Base-by-base conservation (phyloP, 805 yeast species). In the Cyberlindnera mycetangii region DNA sequence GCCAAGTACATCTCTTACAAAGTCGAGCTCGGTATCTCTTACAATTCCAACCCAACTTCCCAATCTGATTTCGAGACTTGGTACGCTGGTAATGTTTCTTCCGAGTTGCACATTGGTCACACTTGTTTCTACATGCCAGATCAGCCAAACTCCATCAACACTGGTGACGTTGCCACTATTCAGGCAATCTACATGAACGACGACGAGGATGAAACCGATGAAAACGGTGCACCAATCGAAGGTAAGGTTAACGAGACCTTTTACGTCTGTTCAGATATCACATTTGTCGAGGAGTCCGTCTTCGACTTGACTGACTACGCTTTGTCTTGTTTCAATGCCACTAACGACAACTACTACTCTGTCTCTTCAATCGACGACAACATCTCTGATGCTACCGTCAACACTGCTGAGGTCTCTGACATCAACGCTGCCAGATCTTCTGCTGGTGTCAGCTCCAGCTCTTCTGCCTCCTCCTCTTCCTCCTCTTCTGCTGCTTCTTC, bases 111-210 rank as follows among this genome's bases (percentile, higher is more conserved):
- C 52, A 65, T 68, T 32, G 77, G 76, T 25, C 77, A 72, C 58
- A 65, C 72, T 37, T 72, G 77, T 61, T 71, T 64, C 65, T 64
- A 64, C 55, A 50, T 70, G 58, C 75, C 75, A 41, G 74, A 71
- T 42, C 67, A 54, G 47, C 71, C 74, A 38, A 61, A 66, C 16
- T 42, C 51, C 30, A 56, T 70, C 47, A 57, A 57, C 32, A 48
- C 61, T 20, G 76, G 76, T 47, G 69, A 66, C 49, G 53, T 59
- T 41, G 77, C 75, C 20, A 72, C 77, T 27, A 64, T 72, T 51
- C 76, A 72, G 59, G 63, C 70, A 43, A 67, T 62, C 53, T 72
- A 72, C 58, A 37, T 50, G 39, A 59, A 69, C 60, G 73, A 58
- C 36, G 62, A 59, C 32, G 59, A 53, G 39, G 58, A 53, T 34